These are phyloP conservation scores for Jacaranda copaia DNA, from an alignment of 257 asterid genomes.

Conservation along the genomic window DNA sequence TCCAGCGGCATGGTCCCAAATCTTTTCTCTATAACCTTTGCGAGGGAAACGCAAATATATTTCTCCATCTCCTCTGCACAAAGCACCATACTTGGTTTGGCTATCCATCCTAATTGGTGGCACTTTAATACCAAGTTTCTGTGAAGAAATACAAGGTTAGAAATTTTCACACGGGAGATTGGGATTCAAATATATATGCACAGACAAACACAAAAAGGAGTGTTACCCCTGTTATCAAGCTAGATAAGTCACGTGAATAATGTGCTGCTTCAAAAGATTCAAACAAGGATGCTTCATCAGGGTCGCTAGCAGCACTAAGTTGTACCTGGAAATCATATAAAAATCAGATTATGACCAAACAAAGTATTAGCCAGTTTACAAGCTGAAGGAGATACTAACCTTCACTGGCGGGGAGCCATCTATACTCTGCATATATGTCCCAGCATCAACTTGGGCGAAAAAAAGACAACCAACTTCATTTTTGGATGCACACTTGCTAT, in stretches of 20 bases:
- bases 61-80: constrained; percentile 99
- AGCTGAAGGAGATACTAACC: constrained; percentile 47
- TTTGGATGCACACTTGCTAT: constrained; percentile 38
- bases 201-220: neutral
- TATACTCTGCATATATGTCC: constrained; percentile 86
- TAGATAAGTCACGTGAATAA: constrained; percentile 76
- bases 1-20: constrained; percentile 99
- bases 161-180: neutral
- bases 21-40: constrained; percentile 94
- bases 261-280: constrained; percentile 97
- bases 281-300: constrained; percentile 94
- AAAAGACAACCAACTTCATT: constrained; percentile 82
- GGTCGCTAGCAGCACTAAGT: constrained; percentile 67
- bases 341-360: neutral
- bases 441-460: constrained; percentile 76
- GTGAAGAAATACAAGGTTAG: constrained; percentile 31
- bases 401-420: constrained; percentile 72
- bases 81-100: constrained; percentile 96
- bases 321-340: constrained; percentile 63
- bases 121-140: constrained; percentile 94
- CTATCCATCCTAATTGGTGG: constrained; percentile 95
- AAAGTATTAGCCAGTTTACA: neutral
- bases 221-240: constrained; percentile 79
- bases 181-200: neutral
- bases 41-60: constrained; percentile 94